phyloP scores from a whole-genome alignment of 306 rosid species.

The Betula pendula region DNA sequence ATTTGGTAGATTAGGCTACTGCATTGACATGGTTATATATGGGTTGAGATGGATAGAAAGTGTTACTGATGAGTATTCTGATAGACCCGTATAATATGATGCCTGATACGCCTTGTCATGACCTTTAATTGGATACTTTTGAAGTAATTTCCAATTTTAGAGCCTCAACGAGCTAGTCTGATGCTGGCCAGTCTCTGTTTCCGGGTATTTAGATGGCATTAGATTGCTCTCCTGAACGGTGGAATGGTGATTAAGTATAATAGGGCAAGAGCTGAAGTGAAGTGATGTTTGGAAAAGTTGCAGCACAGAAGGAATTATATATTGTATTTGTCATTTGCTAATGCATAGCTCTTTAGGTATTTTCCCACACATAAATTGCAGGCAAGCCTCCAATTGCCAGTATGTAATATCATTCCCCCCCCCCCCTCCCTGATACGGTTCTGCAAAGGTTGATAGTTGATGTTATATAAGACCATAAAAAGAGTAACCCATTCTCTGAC shows the following conservation, averaged over 20 bases:
- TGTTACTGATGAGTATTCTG: too few species aligned
- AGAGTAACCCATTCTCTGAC: not conserved
- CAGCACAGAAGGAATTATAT: not conserved
- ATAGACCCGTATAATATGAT: too few species aligned
- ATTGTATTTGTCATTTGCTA: not conserved
- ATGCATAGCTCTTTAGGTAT: not conserved
- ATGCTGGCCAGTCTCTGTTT: too few species aligned
- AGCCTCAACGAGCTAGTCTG: too few species aligned
- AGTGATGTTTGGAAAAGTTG: not conserved
- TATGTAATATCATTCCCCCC: not conserved
- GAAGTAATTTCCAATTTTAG: too few species aligned
- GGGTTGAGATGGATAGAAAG: too few species aligned
- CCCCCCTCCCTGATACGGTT: not conserved
- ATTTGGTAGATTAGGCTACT: too few species aligned
- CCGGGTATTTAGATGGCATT: not conserved
- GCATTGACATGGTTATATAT: too few species aligned
- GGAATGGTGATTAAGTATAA: not conserved
- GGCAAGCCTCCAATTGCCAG: not conserved
- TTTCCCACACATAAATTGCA: not conserved
- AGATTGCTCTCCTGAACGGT: not conserved
- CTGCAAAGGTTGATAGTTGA: too few species aligned
- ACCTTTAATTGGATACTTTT: too few species aligned
- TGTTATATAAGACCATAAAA: too few species aligned
- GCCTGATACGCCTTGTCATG: too few species aligned
- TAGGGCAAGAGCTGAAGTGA: not conserved